Percentiles rank a stretch among this genome's conserved stretches.
Conservation (phyloP, 148 eudicot species). For the Cornus suecica region DNA sequence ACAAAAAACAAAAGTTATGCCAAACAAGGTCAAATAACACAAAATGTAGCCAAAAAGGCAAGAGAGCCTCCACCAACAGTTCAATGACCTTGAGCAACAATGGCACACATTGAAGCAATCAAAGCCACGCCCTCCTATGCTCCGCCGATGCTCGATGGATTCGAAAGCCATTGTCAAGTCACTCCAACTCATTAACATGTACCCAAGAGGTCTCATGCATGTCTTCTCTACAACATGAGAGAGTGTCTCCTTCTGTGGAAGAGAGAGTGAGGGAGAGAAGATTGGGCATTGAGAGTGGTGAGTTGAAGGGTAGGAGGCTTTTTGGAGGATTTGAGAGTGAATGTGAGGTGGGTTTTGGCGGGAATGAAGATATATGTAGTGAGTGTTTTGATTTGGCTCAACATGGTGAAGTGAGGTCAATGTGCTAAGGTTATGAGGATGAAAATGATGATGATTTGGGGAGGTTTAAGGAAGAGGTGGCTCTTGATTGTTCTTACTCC, state of each 20-base stretch:
- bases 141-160: no score
- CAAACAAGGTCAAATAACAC: no score
- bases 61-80: background rate
- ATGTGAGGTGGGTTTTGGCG: background rate
- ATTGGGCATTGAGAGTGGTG: background rate
- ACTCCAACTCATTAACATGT: conserved; percentile 7
- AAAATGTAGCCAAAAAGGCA: background rate
- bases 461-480: no score
- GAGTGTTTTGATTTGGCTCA: background rate
- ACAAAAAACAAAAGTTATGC: no score
- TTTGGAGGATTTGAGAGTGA: no score
- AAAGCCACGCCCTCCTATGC: background rate
- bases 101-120: background rate
- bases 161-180: background rate
- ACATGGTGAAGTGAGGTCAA: background rate
- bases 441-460: no score
- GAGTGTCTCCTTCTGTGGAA: background rate
- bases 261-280: background rate
- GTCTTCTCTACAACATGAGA: conserved; percentile 19
- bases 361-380: background rate
- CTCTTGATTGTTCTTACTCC: no score
- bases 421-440: background rate
- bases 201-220: conserved; percentile 21
- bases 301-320: background rate
- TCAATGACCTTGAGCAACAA: background rate